phyloP scores from a whole-genome alignment of 169 alveolate genomes.

The Plasmodium relictum region DNA sequence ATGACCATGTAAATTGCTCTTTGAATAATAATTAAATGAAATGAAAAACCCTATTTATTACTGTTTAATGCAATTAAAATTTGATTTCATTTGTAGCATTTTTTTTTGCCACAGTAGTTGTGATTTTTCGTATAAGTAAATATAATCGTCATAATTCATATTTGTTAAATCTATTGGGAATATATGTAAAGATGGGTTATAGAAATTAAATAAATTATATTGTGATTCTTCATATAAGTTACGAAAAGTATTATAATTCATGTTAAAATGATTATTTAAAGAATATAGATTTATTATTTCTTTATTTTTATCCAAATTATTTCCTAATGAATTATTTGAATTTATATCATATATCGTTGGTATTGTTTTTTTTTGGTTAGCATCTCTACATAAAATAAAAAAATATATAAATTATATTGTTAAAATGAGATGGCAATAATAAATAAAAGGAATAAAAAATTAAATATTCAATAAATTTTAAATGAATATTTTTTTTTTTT shows the following conservation, averaged over 20 bases:
- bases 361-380: not conserved
- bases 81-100: slow-evolving; percentile 41
- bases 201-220: slow-evolving; percentile 78
- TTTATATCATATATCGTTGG: slow-evolving; percentile 3
- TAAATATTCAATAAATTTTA: not conserved
- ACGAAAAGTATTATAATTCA: slow-evolving; percentile 43
- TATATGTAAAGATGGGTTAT: slow-evolving; percentile 84
- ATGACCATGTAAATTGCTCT: too few relatives aligned
- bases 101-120: slow-evolving; percentile 50
- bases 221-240: slow-evolving; percentile 55
- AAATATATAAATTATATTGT: not conserved
- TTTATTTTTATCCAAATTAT: slow-evolving; percentile 14
- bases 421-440: not conserved
- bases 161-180: slow-evolving; percentile 87
- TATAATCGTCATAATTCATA: slow-evolving; percentile 85
- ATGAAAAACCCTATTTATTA: not conserved
- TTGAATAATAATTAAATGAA: not conserved
- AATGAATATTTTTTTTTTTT: not conserved
- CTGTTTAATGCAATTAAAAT: slow-evolving; percentile 18
- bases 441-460: not conserved
- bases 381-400: not conserved
- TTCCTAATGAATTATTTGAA: slow-evolving; percentile 2
- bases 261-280: slow-evolving; percentile 24
- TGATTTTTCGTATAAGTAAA: slow-evolving; percentile 80
- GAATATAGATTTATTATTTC: slow-evolving; percentile 36